Base-by-base conservation (phyloP, 2,329 filamentous ascomycete species). In the Botrytis porri region DNA sequence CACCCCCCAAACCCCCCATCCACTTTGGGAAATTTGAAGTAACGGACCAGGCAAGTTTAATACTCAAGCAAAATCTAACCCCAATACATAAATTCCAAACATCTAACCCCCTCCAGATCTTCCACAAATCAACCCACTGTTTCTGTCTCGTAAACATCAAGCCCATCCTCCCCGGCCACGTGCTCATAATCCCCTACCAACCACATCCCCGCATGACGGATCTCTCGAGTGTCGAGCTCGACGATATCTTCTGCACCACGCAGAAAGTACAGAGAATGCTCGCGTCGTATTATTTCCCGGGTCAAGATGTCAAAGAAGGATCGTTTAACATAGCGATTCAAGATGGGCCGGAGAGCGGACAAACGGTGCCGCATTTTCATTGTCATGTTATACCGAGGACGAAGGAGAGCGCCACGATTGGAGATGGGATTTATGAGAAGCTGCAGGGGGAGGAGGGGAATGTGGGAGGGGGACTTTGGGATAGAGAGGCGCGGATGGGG, bases 81-180 rank as follows among this genome's bases (percentile, higher is more conserved):
- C 57, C 41, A 54, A n/a, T 29, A 20, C 14, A 4, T 0, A 5
- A 5, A 29, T 10, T 9, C 32, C 12, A 61, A 16, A 12, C 12
- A 1, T 14, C 35, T 69, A 61, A 74, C 32, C 22, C 48, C 43
- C 62, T 41, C 69, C 77, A 98, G 92, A 93, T 98, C 84, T 98
- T 98, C 85, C 89, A 97, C 82, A 86, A 86, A 76, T 97, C 95
- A 1, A 86, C 88, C 0, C 87, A 92, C 79, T 93, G 91, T 77
- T 98, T 94, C 84, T 94, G 93, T 71, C 87, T 98, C 75, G 95
- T 98, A 73, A 99, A 99, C 84, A 89, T 98, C 81, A 98, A 97
- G 83, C 96, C 96, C 37, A 88, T 99, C 54, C 88, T 98, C 2
- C 94, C 95, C 0, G 96, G 96, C 73, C 96, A 99, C 84, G 91